Conservation (phyloP, 306 rosid genomes). For the Pyrus communis region DNA sequence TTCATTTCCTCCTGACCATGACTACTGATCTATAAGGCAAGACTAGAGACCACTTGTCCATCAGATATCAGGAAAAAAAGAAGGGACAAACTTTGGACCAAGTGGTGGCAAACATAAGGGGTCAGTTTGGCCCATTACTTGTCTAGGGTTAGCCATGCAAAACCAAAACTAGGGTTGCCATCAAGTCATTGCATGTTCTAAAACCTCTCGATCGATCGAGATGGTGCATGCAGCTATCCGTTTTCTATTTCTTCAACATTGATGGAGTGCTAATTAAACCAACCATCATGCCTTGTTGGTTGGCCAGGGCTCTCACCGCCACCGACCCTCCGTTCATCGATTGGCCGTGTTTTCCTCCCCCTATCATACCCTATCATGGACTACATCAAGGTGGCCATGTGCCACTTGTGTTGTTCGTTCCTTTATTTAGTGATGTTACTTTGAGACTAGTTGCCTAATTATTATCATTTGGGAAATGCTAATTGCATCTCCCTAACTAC, state of each 20-base stretch:
- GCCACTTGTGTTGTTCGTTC: conserved; percentile 11
- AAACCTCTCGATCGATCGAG: background rate
- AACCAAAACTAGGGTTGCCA: conserved; percentile 10
- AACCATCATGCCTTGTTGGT: conserved; percentile 21
- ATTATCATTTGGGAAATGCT: background rate
- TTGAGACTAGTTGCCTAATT: background rate
- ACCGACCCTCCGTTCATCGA: conserved; percentile 21
- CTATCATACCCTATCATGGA: conserved; percentile 17
- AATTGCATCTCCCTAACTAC: background rate
- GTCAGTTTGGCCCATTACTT: conserved; percentile 34
- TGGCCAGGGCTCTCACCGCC: conserved; percentile 38
- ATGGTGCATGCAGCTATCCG: background rate
- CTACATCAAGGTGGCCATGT: conserved; percentile 10
- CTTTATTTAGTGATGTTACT: background rate
- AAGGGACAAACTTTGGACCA: background rate
- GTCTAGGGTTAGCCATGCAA: conserved; percentile 39
- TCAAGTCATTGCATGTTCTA: background rate
- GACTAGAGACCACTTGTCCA: conserved; percentile 1
- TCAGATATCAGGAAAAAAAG: background rate
- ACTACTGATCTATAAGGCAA: background rate
- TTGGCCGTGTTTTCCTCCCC: conserved; percentile 10
- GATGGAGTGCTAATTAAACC: background rate
- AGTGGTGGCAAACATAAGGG: conserved; percentile 4
- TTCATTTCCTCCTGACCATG: background rate
- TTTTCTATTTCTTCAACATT: background rate